A percentile compares a stretch with the other conserved stretches of the same genome.
phyloP scores from a whole-genome alignment of 805 yeast species.

The Yarrowia sp. region DNA sequence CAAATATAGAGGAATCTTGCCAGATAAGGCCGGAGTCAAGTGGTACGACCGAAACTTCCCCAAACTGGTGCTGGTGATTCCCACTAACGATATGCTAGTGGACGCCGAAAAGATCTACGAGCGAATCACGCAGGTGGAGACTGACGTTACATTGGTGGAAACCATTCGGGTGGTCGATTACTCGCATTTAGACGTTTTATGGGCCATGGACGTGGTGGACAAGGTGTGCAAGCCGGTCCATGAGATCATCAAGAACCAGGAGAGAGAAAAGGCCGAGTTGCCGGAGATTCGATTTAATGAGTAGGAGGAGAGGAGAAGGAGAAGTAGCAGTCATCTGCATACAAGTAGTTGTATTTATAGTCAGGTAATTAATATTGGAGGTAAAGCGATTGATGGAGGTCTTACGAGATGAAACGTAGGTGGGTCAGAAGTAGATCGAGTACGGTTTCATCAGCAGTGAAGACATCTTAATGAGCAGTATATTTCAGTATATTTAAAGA shows the following conservation, averaged over 20 bases:
- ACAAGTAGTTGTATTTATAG: slow-evolving; percentile 31
- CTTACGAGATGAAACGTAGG: too few species aligned
- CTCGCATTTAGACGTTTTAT: slow-evolving; percentile 87
- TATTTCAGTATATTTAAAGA: too few species aligned
- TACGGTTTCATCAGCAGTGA: too few species aligned
- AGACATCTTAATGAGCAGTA: too few species aligned
- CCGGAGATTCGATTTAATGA: slow-evolving; percentile 14
- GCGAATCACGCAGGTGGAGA: slow-evolving; percentile 58
- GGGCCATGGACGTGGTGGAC: slow-evolving; percentile 82
- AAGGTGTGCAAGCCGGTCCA: slow-evolving; percentile 62
- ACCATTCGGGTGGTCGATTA: slow-evolving; percentile 63
- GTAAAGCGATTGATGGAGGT: too few species aligned
- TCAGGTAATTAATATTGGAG: slow-evolving; percentile 7
- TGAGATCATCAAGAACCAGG: slow-evolving; percentile 45
- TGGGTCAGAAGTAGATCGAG: too few species aligned
- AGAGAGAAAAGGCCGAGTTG: slow-evolving; percentile 11
- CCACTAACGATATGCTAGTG: slow-evolving; percentile 77
- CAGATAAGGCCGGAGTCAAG: slow-evolving; percentile 53
- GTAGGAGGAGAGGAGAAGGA: neutral
- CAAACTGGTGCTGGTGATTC: slow-evolving; percentile 69
- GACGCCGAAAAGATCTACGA: slow-evolving; percentile 71
- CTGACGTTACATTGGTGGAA: slow-evolving; percentile 52
- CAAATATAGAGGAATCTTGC: slow-evolving; percentile 60
- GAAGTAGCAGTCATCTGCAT: neutral
- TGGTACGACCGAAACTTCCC: slow-evolving; percentile 58